Conservation (phyloP, 2,329 filamentous ascomycete genomes). For the Neonectria neomacrospora region DNA sequence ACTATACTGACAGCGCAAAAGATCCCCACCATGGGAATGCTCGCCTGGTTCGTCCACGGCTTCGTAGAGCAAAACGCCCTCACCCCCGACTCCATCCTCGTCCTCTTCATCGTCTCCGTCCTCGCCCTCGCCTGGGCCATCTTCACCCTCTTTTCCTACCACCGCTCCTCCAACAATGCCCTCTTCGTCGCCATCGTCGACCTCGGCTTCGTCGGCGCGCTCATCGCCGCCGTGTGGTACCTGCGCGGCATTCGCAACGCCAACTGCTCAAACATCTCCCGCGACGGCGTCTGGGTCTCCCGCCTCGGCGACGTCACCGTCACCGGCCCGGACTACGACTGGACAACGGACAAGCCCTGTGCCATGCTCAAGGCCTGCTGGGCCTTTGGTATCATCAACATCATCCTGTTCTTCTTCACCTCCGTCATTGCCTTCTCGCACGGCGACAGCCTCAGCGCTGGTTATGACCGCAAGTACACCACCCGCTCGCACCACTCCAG, state of each 20-base stretch:
- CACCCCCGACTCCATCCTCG: conserved; percentile 70
- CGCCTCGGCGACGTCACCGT: conserved; percentile 71
- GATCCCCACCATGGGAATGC: conserved; percentile 75
- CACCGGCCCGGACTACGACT: conserved; percentile 60
- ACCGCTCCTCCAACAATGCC: conserved; percentile 70
- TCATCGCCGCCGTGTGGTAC: conserved; percentile 71
- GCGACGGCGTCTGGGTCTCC: conserved; percentile 62
- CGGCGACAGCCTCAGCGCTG: conserved; percentile 63
- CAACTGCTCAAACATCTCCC: conserved; percentile 73
- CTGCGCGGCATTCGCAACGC: conserved; percentile 68
- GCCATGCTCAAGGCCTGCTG: conserved; percentile 92
- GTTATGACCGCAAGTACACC: conserved; percentile 47
- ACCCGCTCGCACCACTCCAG: conserved; percentile 49
- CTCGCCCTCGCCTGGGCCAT: conserved; percentile 72
- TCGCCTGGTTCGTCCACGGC: conserved; percentile 72
- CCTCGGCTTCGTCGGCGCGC: conserved; percentile 69
- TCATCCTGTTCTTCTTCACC: conserved; percentile 82
- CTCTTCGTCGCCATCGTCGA: conserved; percentile 70
- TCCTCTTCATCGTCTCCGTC: conserved; percentile 75
- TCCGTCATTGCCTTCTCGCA: conserved; percentile 73
- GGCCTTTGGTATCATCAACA: conserved; percentile 90
- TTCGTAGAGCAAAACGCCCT: conserved; percentile 67
- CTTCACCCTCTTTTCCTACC: conserved; percentile 74
- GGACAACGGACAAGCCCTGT: conserved; percentile 79
- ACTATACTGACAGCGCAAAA: conserved; percentile 42